Conservation (phyloP, 2,329 filamentous ascomycete species). For the Pseudocercospora ulei region DNA sequence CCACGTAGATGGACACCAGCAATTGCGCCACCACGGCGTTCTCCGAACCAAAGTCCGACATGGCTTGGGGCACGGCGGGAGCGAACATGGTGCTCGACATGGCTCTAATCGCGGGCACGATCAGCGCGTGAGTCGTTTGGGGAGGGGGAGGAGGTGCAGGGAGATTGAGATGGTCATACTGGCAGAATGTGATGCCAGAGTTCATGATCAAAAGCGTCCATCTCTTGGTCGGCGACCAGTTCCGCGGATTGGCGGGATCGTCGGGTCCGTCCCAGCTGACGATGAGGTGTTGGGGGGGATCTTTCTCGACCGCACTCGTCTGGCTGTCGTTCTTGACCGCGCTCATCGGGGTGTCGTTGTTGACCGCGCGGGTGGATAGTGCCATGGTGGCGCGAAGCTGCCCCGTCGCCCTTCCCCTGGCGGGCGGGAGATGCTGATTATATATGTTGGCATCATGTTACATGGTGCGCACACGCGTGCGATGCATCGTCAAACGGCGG, state of each 20-base stretch:
- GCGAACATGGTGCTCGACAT: conserved; percentile 7
- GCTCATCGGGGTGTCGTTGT: too few relatives aligned
- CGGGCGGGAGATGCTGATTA: too few relatives aligned
- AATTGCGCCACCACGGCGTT: conserved; percentile 4
- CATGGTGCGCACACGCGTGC: too few relatives aligned
- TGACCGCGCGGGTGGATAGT: too few relatives aligned
- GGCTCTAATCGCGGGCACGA: background rate
- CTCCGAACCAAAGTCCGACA: conserved; percentile 1
- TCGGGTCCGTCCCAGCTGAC: conserved; percentile 36
- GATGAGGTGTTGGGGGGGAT: background rate
- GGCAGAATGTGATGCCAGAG: conserved; percentile 5
- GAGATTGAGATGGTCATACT: too few relatives aligned
- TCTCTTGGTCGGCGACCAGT: conserved; percentile 31
- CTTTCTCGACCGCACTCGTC: background rate
- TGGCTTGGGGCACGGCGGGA: background rate
- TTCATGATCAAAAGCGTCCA: background rate
- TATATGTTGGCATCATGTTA: too few relatives aligned
- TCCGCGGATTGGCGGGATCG: conserved; percentile 40
- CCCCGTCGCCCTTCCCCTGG: too few relatives aligned
- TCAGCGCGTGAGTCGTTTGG: background rate
- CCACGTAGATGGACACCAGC: conserved; percentile 39
- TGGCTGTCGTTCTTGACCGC: too few relatives aligned
- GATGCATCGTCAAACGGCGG: too few relatives aligned
- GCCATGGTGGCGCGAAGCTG: too few relatives aligned
- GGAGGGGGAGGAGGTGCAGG: too few relatives aligned